Evolutionary conservation across 2,329 filamentous ascomycete genomes (phyloP).

Genomic region (Exophiala calicioides): DNA sequence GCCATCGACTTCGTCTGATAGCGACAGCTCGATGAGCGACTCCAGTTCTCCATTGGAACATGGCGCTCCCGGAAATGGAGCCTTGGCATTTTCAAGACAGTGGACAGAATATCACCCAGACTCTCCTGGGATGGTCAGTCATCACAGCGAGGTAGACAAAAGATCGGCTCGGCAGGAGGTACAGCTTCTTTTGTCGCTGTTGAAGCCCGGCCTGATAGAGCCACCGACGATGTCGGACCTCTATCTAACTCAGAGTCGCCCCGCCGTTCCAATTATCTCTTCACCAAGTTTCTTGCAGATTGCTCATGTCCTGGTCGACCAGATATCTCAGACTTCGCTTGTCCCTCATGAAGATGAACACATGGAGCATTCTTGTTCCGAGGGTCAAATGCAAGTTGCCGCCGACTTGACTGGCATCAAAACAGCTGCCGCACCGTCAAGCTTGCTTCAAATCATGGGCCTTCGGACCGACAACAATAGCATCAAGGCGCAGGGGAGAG

Average conservation of each 20-base stretch:
- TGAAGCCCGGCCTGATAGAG: constrained; percentile 11
- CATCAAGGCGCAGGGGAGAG: constrained; percentile 35
- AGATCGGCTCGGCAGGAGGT: constrained; percentile 12
- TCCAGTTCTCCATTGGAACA: background rate
- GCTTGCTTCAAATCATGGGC: constrained; percentile 22
- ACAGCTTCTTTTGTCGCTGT: constrained; percentile 13
- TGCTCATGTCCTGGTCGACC: constrained; percentile 28
- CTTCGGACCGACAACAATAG: constrained; percentile 28
- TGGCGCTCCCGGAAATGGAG: background rate
- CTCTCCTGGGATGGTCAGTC: constrained; percentile 4
- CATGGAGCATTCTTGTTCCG: constrained; percentile 26
- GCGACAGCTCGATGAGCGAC: constrained; percentile 13
- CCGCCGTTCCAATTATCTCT: background rate
- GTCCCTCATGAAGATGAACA: constrained; percentile 7
- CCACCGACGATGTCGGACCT: constrained; percentile 12
- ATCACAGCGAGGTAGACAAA: constrained; percentile 12
- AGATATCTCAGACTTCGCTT: constrained; percentile 47
- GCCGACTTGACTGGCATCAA: constrained; percentile 39
- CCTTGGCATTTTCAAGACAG: constrained; percentile 5
- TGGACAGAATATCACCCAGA: constrained; percentile 23
- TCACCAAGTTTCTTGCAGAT: constrained; percentile 12
- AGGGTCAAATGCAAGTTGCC: constrained; percentile 43
- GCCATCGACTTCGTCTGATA: constrained; percentile 17
- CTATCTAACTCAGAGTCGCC: background rate
- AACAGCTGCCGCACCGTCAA: constrained; percentile 15